phyloP scores from a whole-genome alignment of 164 flowering plant genomes.

The Litsea cubeba region DNA sequence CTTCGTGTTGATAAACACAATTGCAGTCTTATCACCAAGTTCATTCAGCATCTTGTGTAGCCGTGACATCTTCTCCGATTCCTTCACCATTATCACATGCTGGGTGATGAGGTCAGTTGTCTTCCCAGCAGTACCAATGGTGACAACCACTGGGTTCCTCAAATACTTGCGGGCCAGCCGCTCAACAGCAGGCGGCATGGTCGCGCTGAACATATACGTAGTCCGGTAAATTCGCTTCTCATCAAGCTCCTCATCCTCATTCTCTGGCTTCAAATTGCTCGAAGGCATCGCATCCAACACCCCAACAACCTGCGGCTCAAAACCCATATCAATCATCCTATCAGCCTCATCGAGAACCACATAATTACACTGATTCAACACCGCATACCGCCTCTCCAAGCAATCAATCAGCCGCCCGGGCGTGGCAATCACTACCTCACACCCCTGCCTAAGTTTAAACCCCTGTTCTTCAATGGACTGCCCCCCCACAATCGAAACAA shows the following conservation, averaged over 20 bases:
- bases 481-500: slow-evolving; percentile 87
- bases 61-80: slow-evolving; percentile 61
- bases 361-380: slow-evolving; percentile 77
- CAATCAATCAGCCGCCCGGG: slow-evolving; percentile 86
- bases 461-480: slow-evolving; percentile 91
- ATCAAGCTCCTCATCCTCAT: slow-evolving; percentile 93
- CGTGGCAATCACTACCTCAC: slow-evolving; percentile 87
- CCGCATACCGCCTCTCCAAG: slow-evolving; percentile 72
- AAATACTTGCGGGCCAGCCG: slow-evolving; percentile 85
- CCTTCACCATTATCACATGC: slow-evolving; percentile 72
- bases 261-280: slow-evolving; percentile 85
- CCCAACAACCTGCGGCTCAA: slow-evolving; percentile 85
- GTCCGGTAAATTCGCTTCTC: slow-evolving; percentile 80
- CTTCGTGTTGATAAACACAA: slow-evolving; percentile 83
- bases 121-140: slow-evolving; percentile 90
- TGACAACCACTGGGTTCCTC: slow-evolving; percentile 91
- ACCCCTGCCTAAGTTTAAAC: slow-evolving; percentile 72
- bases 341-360: slow-evolving; percentile 97
- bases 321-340: slow-evolving; percentile 95
- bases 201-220: slow-evolving; percentile 94
- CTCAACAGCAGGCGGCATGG: slow-evolving; percentile 93
- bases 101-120: slow-evolving; percentile 76
- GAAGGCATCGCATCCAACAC: slow-evolving; percentile 94
- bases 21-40: slow-evolving; percentile 82
- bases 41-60: slow-evolving; percentile 65